phyloP scores from a whole-genome alignment of 2,329 filamentous ascomycete species.

The Cladorrhinum sp. region DNA sequence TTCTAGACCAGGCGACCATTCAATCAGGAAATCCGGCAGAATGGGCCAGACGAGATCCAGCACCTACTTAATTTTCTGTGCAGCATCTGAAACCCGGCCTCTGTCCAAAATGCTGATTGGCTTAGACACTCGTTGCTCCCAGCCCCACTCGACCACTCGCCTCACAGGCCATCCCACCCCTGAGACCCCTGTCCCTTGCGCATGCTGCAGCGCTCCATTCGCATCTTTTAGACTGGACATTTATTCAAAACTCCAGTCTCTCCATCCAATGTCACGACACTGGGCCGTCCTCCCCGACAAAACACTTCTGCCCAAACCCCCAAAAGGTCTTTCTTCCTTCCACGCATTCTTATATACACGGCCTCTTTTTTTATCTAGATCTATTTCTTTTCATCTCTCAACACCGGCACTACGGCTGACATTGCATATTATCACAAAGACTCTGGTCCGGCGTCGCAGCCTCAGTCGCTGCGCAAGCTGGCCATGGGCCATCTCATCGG shows the following conservation, averaged over 20 bases:
- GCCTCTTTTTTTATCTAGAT: neutral
- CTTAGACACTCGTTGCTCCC: conserved; percentile 4
- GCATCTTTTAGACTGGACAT: conserved; percentile 4
- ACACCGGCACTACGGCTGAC: conserved; percentile 25
- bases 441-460: conserved; percentile 20
- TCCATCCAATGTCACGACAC: conserved; percentile 27
- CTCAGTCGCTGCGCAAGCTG: conserved; percentile 29
- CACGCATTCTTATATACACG: neutral
- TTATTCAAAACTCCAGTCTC: conserved; percentile 10
- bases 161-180: neutral
- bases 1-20: neutral
- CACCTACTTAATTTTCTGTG: conserved; percentile 16
- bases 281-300: conserved; percentile 14
- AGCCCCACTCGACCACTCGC: neutral
- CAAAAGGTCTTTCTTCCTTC: conserved; percentile 9
- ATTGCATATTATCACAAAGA: conserved; percentile 14
- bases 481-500: conserved; percentile 33
- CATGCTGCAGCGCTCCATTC: conserved; percentile 6
- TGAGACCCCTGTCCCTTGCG: conserved; percentile 2
- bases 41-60: neutral
- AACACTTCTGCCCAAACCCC: conserved; percentile 6
- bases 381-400: conserved; percentile 6
- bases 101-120: conserved; percentile 14
- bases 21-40: neutral
- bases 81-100: conserved; percentile 10